Evolutionary conservation across 2,329 filamentous ascomycete genomes (phyloP).

Genomic region (Stagonosporopsis chrysanthemi): DNA sequence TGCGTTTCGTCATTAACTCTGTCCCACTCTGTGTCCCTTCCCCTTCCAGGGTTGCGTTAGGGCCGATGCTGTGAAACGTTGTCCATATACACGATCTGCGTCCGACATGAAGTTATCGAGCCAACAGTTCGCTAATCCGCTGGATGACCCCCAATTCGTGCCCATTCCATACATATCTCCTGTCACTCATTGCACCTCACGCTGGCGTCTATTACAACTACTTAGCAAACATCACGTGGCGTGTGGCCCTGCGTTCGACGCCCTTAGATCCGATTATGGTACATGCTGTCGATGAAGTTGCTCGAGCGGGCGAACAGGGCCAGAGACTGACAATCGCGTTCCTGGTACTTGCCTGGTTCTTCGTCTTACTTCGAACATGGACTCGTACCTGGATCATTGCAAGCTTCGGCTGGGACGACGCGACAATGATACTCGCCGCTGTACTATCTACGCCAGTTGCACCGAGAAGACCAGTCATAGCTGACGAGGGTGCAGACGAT

Average conservation of each 20-base stretch:
- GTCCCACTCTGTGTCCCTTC: constrained; percentile 24
- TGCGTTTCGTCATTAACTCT: constrained; percentile 12
- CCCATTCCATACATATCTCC: constrained; percentile 5
- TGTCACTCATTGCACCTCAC: constrained; percentile 10
- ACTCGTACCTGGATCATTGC: constrained; percentile 50
- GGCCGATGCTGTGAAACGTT: constrained; percentile 27
- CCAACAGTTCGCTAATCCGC: constrained; percentile 12
- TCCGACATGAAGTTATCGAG: constrained; percentile 12
- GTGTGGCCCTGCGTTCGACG: background rate
- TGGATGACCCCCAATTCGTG: background rate
- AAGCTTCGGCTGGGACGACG: constrained; percentile 56
- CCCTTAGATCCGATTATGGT: constrained; percentile 27
- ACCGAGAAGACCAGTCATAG: background rate
- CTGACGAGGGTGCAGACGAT: constrained; percentile 36
- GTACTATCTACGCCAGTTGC: constrained; percentile 26
- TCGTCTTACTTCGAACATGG: constrained; percentile 51
- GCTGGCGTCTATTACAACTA: constrained; percentile 7
- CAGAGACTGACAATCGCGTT: constrained; percentile 45
- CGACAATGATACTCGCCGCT: constrained; percentile 49
- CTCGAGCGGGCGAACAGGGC: constrained; percentile 31
- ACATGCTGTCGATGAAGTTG: constrained; percentile 27
- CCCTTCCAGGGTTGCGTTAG: constrained; percentile 25
- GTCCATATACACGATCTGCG: constrained; percentile 19
- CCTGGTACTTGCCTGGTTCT: constrained; percentile 48
- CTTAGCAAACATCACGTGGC: constrained; percentile 14